A percentile compares a stretch with the other conserved stretches of the same genome.
Evolutionary conservation across 2,329 filamentous ascomycete species (phyloP).

Genomic region (Exophiala sp.): DNA sequence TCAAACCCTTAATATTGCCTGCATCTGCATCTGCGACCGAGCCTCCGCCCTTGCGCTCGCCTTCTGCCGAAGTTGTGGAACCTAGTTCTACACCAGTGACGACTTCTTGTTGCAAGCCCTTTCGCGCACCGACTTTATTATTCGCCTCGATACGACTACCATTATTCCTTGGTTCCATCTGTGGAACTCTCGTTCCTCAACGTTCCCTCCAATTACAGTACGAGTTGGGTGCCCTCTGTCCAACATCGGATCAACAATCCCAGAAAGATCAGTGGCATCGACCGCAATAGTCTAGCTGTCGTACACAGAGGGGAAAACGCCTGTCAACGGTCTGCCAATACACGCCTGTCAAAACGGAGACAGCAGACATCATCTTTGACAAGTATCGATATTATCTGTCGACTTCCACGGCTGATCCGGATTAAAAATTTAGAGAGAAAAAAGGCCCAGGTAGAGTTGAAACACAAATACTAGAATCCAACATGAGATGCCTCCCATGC

Average conservation of each 20-base stretch:
- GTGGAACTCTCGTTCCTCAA: no score
- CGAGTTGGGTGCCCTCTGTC: no score
- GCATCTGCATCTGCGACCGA: conserved; percentile 6
- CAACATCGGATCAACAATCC: no score
- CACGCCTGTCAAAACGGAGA: no score
- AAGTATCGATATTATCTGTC: no score
- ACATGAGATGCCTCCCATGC: background rate
- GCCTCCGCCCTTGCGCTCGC: conserved; percentile 21
- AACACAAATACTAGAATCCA: background rate
- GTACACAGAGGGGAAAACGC: no score
- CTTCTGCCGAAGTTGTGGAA: conserved; percentile 20
- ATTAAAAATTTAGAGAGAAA: background rate
- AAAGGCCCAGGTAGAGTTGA: background rate
- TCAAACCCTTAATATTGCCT: conserved; percentile 1
- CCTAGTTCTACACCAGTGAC: conserved; percentile 12
- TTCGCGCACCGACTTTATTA: conserved; percentile 3
- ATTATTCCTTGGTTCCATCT: no score
- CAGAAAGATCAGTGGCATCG: no score
- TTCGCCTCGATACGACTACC: background rate
- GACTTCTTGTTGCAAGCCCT: conserved; percentile 9
- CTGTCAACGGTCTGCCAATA: no score
- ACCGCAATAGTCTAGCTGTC: no score
- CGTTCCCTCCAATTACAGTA: no score
- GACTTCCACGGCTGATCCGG: background rate
- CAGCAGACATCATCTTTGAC: no score